These are phyloP conservation scores for Fusarium sp. DNA, from an alignment of 2,329 filamentous ascomycete genomes.

Conservation along the genomic window DNA sequence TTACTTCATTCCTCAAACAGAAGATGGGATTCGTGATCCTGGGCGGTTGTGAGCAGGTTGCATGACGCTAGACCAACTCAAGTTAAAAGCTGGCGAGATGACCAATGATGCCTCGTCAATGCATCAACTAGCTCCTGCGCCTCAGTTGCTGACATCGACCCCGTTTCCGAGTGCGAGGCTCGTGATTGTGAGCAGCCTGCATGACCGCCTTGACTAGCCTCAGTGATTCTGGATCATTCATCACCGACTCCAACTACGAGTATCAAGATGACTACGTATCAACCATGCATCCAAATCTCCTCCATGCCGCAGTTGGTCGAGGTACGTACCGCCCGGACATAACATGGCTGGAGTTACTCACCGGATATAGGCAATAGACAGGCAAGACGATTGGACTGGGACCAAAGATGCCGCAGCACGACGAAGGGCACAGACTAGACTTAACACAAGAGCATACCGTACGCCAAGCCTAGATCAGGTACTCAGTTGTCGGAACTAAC, in stretches of 20 bases:
- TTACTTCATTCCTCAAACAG: not conserved
- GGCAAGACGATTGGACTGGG: constrained; percentile 64
- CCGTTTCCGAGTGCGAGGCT: not conserved
- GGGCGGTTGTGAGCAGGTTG: constrained; percentile 29
- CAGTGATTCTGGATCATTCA: constrained; percentile 12
- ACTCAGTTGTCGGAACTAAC: not conserved
- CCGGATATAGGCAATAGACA: constrained; percentile 53
- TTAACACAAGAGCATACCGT: constrained; percentile 62
- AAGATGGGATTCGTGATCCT: not conserved
- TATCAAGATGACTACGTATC: not conserved
- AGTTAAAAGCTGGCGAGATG: not conserved
- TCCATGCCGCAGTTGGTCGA: constrained; percentile 27
- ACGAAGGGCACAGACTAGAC: constrained; percentile 61
- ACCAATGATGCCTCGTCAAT: not conserved
- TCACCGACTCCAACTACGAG: not conserved
- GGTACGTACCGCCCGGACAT: not conserved
- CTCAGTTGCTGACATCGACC: constrained; percentile 7
- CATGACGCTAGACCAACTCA: constrained; percentile 21
- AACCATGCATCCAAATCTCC: constrained; percentile 19
- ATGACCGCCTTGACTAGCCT: constrained; percentile 44
- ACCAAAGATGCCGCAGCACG: constrained; percentile 59
- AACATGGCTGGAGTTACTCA: not conserved
- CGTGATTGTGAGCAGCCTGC: constrained; percentile 54
- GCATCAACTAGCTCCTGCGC: constrained; percentile 3
- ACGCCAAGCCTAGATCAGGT: fast-evolving